Percentiles rank a stretch among this genome's conserved stretches.
Evolutionary conservation across 306 rosid species (phyloP).

Genomic region (Vicia villosa): DNA sequence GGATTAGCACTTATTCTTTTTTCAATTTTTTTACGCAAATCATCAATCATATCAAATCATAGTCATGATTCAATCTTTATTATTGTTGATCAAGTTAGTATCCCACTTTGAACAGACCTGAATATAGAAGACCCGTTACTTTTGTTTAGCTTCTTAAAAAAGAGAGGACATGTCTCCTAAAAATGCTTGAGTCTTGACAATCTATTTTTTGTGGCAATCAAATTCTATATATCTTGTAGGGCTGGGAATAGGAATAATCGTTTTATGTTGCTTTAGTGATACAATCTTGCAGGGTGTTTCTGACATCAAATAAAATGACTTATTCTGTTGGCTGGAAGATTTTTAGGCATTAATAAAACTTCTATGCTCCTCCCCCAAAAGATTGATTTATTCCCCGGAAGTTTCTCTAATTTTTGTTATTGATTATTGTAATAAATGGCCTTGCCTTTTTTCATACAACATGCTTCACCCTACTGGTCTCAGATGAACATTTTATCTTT

Average conservation of each 20-base stretch:
- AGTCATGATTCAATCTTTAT: neutral
- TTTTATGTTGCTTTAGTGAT: constrained; percentile 10
- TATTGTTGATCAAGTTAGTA: too few relatives aligned
- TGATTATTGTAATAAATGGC: constrained; percentile 9
- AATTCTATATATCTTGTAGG: constrained; percentile 8
- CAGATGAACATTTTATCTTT: constrained; percentile 20
- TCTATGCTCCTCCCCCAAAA: neutral
- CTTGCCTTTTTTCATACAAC: neutral
- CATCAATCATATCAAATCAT: neutral
- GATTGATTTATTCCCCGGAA: neutral
- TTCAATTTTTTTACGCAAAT: neutral
- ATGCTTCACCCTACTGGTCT: constrained; percentile 32
- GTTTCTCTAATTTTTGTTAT: neutral
- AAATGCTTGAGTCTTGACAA: constrained; percentile 2
- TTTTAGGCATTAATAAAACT: constrained; percentile 20
- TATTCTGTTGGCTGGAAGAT: constrained; percentile 9
- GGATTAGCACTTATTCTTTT: neutral
- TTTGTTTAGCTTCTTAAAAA: too few relatives aligned
- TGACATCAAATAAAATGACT: neutral
- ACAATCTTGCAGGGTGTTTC: neutral
- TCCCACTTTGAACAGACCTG: neutral
- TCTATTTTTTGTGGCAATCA: neutral
- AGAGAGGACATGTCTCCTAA: neutral
- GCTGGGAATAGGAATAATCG: constrained; percentile 8
- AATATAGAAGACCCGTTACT: neutral